Percentiles rank a stretch among this genome's conserved stretches.
Evolutionary conservation across 129 eudicot genomes (phyloP).

Genomic region (Escallonia rubra): DNA sequence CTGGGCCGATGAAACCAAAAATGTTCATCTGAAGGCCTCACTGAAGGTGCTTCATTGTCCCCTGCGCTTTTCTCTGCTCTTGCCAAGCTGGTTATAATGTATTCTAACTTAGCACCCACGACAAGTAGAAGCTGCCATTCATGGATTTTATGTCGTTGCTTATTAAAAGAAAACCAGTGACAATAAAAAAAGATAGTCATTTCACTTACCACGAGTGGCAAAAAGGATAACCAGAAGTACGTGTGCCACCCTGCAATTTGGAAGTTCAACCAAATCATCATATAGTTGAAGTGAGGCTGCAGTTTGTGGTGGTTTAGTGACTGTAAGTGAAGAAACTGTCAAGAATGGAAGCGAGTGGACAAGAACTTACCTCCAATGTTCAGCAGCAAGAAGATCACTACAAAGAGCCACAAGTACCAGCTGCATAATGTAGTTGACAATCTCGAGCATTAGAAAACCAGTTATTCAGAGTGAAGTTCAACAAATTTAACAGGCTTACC

Average conservation of each 20-base stretch:
- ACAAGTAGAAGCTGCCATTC: slow-evolving; percentile 31
- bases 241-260: slow-evolving; percentile 77
- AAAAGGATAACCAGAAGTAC: slow-evolving; percentile 83
- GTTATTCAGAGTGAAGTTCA: not conserved
- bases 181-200: not conserved
- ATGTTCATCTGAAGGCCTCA: slow-evolving; percentile 27
- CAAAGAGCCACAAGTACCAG: slow-evolving; percentile 97
- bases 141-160: not conserved
- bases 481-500: slow-evolving; percentile 17
- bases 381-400: slow-evolving; percentile 73
- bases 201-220: slow-evolving; percentile 74
- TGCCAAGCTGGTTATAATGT: slow-evolving; percentile 28
- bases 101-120: slow-evolving; percentile 35
- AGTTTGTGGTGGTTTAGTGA: not conserved
- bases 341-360: not conserved
- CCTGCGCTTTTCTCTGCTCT: slow-evolving; percentile 6
- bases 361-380: slow-evolving; percentile 54
- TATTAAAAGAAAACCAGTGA: not conserved
- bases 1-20: slow-evolving; percentile 25
- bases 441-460: slow-evolving; percentile 1
- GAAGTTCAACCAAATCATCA: not conserved
- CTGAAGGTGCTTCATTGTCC: not conserved
- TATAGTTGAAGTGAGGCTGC: not conserved
- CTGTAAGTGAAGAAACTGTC: not conserved
- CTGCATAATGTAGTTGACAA: slow-evolving; percentile 28